Evolutionary conservation across 345 rosid genomes (phyloP).

Genomic region (Raphanus raphanistrum): DNA sequence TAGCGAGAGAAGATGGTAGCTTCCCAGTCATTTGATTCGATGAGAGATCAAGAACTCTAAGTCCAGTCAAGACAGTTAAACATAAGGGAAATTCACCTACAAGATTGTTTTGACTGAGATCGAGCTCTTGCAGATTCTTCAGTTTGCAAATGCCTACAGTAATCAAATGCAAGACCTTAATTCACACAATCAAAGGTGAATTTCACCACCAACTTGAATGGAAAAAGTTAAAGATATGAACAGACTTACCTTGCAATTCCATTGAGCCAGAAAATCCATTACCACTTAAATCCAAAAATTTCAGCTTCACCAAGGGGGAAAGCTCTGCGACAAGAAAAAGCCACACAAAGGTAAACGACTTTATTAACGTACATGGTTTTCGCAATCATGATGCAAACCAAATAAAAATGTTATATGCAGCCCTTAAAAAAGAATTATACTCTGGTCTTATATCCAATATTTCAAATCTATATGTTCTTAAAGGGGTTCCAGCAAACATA

Average conservation of each 20-base stretch:
- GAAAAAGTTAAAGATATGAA: neutral
- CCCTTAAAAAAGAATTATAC: neutral
- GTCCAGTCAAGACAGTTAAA: neutral
- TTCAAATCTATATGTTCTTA: neutral
- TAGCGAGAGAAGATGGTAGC: neutral
- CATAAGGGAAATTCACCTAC: neutral
- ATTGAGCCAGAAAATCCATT: neutral
- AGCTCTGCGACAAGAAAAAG: neutral
- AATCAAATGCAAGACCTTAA: neutral
- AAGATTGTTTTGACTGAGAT: neutral
- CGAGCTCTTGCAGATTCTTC: neutral
- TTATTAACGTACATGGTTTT: neutral
- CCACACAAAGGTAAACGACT: neutral
- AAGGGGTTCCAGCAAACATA: neutral
- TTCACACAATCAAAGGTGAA: neutral
- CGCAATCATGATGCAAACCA: neutral
- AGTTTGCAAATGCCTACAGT: neutral
- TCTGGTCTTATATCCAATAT: neutral
- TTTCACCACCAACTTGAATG: neutral
- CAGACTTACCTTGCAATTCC: neutral
- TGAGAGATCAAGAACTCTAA: neutral
- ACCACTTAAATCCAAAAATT: neutral
- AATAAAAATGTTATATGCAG: neutral
- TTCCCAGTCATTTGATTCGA: neutral
- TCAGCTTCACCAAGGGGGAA: neutral